phyloP scores from a whole-genome alignment of 345 rosid genomes.

The Carallia brachiata region DNA sequence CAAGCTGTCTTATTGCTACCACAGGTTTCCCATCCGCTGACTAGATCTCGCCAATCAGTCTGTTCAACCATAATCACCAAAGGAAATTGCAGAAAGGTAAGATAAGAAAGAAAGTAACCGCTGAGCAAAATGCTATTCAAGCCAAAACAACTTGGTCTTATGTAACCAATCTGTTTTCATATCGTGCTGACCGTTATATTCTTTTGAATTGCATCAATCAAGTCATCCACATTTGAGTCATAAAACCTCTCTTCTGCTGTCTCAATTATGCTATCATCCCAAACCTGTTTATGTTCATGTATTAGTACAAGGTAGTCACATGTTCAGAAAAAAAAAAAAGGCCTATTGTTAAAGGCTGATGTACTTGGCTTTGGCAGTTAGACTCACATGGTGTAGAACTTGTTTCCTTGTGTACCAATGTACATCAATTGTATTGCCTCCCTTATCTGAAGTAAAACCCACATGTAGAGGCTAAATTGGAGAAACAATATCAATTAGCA shows the following conservation, averaged over 20 bases:
- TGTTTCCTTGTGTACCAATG: slow-evolving; percentile 78
- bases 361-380: background rate
- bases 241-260: slow-evolving; percentile 63
- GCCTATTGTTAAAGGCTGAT: background rate
- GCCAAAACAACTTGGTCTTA: background rate
- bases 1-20: slow-evolving; percentile 48
- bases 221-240: slow-evolving; percentile 40
- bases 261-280: slow-evolving; percentile 71
- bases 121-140: background rate
- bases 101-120: background rate
- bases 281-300: slow-evolving; percentile 44
- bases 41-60: slow-evolving; percentile 66
- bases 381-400: slow-evolving; percentile 79
- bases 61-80: slow-evolving; percentile 17
- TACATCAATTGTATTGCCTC: slow-evolving; percentile 79
- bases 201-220: slow-evolving; percentile 57
- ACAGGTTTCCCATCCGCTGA: slow-evolving; percentile 69
- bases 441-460: slow-evolving; percentile 67
- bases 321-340: background rate
- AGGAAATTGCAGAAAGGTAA: background rate
- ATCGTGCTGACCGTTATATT: slow-evolving; percentile 48
- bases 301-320: background rate
- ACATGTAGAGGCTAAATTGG: slow-evolving; percentile 73
- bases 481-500: background rate
- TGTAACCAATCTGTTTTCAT: background rate